phyloP scores from a whole-genome alignment of 2,329 filamentous ascomycete genomes.

The Xylaria multiplex region DNA sequence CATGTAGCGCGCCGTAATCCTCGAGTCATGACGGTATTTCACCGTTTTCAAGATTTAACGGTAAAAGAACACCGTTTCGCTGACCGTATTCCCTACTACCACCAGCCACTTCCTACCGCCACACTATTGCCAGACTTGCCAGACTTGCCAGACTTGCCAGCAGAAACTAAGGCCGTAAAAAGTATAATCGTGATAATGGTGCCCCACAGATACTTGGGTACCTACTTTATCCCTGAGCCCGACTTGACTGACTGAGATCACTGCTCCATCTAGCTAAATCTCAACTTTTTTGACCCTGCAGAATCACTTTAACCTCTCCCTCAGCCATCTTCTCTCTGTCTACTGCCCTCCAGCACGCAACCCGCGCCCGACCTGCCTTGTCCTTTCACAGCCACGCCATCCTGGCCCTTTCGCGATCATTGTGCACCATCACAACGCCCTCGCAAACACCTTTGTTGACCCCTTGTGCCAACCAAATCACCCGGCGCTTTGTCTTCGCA shows the following conservation, averaged over 20 bases:
- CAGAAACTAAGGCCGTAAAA: neutral
- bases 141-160: no score
- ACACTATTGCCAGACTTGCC: no score
- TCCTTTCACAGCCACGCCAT: constrained; percentile 31
- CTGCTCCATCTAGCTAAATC: constrained; percentile 44
- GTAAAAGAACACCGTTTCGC: no score
- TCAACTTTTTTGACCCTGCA: constrained; percentile 44
- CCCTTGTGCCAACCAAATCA: constrained; percentile 30
- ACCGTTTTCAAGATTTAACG: no score
- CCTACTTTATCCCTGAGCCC: constrained; percentile 36
- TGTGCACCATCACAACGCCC: constrained; percentile 26
- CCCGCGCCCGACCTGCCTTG: constrained; percentile 33
- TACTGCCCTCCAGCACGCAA: constrained; percentile 31
- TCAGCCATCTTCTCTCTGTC: constrained; percentile 36
- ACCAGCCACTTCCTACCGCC: no score
- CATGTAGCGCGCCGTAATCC: no score
- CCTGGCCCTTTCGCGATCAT: constrained; percentile 40
- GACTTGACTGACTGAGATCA: constrained; percentile 31
- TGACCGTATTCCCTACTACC: no score
- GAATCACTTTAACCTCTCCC: constrained; percentile 44
- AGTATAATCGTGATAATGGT: neutral
- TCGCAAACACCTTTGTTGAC: constrained; percentile 30
- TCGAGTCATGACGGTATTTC: no score
- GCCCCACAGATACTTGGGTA: constrained; percentile 25
- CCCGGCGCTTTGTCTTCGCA: constrained; percentile 38